These are phyloP conservation scores for Botrytis fragariae DNA, from an alignment of 2,329 filamentous ascomycete genomes.

Conservation along the genomic window DNA sequence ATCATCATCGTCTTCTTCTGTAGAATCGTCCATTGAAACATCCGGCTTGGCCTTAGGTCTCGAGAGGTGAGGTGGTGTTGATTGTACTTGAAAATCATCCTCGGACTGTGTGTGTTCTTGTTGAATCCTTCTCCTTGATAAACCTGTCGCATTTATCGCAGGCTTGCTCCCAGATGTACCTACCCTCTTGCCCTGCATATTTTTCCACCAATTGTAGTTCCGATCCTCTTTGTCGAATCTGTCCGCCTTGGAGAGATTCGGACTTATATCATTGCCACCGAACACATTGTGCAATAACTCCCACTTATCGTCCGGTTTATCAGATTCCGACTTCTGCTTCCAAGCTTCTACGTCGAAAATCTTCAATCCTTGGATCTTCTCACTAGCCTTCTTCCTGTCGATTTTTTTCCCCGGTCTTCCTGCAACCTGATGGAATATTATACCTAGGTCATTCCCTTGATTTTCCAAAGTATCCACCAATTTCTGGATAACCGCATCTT, in stretches of 20 bases:
- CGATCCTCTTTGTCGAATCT: conserved; percentile 3
- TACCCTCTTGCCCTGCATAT: conserved; percentile 32
- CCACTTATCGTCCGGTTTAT: conserved; percentile 21
- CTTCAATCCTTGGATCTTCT: conserved; percentile 47
- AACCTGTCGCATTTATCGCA: conserved; percentile 9
- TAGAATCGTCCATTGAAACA: conserved; percentile 23
- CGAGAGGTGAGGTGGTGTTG: conserved; percentile 30
- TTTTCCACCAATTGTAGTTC: conserved; percentile 34
- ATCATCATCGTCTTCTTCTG: conserved; percentile 35
- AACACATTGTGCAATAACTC: conserved; percentile 32
- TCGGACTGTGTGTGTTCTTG: conserved; percentile 14
- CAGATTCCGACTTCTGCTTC: conserved; percentile 23
- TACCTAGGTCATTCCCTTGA: conserved; percentile 49
- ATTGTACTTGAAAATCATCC: conserved; percentile 38
- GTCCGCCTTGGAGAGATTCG: background rate
- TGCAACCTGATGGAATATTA: conserved; percentile 48
- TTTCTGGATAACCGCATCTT: conserved; percentile 54
- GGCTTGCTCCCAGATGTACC: conserved; percentile 25
- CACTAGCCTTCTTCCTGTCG: conserved; percentile 40
- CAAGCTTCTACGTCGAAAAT: conserved; percentile 43
- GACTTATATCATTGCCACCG: background rate
- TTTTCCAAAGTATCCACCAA: conserved; percentile 53
- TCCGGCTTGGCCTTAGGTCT: conserved; percentile 18
- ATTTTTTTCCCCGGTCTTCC: conserved; percentile 41
- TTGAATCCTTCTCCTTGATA: background rate